phyloP scores from a whole-genome alignment of 805 yeast genomes.

The Maudiozyma bulderi region DNA sequence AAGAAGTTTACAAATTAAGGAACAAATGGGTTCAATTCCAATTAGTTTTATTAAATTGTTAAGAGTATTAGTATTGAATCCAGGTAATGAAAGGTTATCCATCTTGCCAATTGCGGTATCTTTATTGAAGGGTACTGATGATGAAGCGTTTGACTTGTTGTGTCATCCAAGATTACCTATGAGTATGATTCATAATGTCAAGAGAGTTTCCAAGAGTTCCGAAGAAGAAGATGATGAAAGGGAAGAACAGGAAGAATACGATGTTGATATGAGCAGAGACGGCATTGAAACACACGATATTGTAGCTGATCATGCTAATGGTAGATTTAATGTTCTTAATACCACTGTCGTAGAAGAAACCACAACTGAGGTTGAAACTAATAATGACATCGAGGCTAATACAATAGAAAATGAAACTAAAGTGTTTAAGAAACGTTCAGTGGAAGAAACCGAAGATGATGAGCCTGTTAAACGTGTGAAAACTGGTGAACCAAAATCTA shows the following conservation, averaged over 20 bases:
- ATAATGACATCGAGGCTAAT: too few species aligned
- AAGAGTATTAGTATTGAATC: slow-evolving; percentile 52
- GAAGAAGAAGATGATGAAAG: neutral
- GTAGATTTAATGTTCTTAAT: neutral
- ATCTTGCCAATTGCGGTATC: slow-evolving; percentile 61
- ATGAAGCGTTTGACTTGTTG: slow-evolving; percentile 47
- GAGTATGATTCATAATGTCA: slow-evolving; percentile 21
- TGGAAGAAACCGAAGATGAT: slow-evolving; percentile 1
- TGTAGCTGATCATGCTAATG: neutral
- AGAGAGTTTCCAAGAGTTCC: slow-evolving; percentile 7
- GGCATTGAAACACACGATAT: neutral
- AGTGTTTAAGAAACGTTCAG: slow-evolving; percentile 7
- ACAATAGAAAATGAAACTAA: slow-evolving; percentile 4
- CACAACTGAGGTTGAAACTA: too few species aligned
- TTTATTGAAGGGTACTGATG: slow-evolving; percentile 37
- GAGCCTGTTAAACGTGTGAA: slow-evolving; percentile 1
- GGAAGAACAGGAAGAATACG: neutral
- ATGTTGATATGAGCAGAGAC: neutral
- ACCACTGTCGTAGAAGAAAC: neutral
- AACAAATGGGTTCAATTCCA: slow-evolving; percentile 23
- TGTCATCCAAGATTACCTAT: slow-evolving; percentile 71
- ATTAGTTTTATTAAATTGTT: slow-evolving; percentile 32
- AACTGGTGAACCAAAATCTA: neutral
- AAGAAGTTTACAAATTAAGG: slow-evolving; percentile 28
- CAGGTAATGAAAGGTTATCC: slow-evolving; percentile 54